phyloP scores from a whole-genome alignment of 164 flowering plant species.

The Malania oleifera region DNA sequence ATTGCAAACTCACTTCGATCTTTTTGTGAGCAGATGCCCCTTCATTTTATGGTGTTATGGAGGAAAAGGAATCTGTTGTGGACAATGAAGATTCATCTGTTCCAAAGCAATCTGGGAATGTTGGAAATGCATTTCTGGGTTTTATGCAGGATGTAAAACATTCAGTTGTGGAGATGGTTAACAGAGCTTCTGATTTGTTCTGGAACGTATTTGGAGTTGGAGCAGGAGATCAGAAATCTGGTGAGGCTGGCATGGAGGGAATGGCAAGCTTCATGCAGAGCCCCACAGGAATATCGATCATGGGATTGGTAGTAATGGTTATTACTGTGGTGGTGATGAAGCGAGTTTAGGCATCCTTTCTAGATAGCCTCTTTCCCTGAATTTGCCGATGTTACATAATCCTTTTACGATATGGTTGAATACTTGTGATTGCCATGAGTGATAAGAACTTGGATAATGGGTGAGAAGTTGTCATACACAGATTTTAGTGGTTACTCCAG shows the following conservation, averaged over 20 bases:
- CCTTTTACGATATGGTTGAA: no score
- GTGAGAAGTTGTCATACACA: no score
- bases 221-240: constrained; percentile 13
- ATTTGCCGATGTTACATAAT: no score
- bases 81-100: constrained; percentile 12
- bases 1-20: neutral
- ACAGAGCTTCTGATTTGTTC: constrained; percentile 31
- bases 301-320: constrained; percentile 38
- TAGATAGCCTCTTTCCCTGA: neutral
- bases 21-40: constrained; percentile 5
- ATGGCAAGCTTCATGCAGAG: constrained; percentile 9
- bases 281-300: constrained; percentile 28
- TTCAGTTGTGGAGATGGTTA: constrained; percentile 38
- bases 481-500: no score
- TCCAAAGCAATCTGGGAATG: constrained; percentile 8
- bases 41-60: neutral
- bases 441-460: no score
- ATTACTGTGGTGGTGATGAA: constrained; percentile 42
- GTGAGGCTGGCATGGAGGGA: constrained; percentile 14
- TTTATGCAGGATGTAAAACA: constrained; percentile 32
- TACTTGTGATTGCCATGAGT: no score
- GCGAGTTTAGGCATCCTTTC: constrained; percentile 17
- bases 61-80: constrained; percentile 9
- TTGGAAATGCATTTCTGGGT: constrained; percentile 14
- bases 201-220: constrained; percentile 34